These are phyloP conservation scores for Fusarium sp. DNA, from an alignment of 2,329 filamentous ascomycete genomes.

Conservation along the genomic window DNA sequence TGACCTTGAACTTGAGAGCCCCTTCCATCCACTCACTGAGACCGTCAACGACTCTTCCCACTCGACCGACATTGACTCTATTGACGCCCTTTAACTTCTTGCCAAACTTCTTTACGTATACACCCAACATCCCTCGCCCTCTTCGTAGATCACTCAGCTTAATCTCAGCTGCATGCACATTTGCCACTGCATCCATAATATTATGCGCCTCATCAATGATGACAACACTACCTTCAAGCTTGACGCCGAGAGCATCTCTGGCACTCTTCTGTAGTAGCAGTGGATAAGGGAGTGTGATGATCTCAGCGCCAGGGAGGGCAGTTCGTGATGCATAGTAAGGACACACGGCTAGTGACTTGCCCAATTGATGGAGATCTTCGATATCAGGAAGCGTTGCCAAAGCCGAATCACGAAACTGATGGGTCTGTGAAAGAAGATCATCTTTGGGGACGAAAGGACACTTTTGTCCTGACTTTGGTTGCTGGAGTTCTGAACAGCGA, in stretches of 20 bases:
- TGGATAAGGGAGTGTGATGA: constrained; percentile 93
- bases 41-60: constrained; percentile 84
- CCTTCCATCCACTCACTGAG: constrained; percentile 75
- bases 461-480: constrained; percentile 67
- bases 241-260: constrained; percentile 86
- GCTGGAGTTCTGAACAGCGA: constrained; percentile 88
- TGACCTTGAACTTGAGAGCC: constrained; percentile 61
- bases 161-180: constrained; percentile 84
- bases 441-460: constrained; percentile 84
- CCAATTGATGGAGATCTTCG: constrained; percentile 85
- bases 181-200: constrained; percentile 92
- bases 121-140: constrained; percentile 78
- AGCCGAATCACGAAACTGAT: constrained; percentile 86
- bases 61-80: constrained; percentile 88
- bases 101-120: constrained; percentile 88
- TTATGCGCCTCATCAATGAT: constrained; percentile 98
- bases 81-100: constrained; percentile 92
- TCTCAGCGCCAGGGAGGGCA: constrained; percentile 85
- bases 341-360: constrained; percentile 83
- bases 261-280: constrained; percentile 88
- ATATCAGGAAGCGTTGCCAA: constrained; percentile 91
- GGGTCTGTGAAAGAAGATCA: constrained; percentile 75
- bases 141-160: constrained; percentile 77
- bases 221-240: constrained; percentile 87
- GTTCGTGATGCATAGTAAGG: constrained; percentile 96